These are phyloP conservation scores for Dysphania ambrosioides DNA, from an alignment of 148 eudicot species.

Conservation along the genomic window DNA sequence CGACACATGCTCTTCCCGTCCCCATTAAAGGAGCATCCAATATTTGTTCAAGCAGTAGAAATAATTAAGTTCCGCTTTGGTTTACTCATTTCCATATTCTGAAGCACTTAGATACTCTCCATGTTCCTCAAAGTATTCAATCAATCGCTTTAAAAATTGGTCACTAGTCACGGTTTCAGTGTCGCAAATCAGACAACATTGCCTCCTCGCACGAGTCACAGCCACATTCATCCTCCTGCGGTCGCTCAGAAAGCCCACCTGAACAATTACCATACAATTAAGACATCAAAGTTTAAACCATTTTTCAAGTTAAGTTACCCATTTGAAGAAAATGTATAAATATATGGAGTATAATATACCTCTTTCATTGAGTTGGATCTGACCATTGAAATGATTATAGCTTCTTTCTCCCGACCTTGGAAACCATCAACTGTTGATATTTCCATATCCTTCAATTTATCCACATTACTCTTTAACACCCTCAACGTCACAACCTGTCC, in stretches of 20 bases:
- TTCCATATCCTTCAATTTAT: slow-evolving; percentile 79
- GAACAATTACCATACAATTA: slow-evolving; percentile 17
- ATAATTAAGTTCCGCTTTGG: background rate
- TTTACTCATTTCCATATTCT: slow-evolving; percentile 55
- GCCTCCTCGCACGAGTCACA: slow-evolving; percentile 97
- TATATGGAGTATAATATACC: too few relatives aligned
- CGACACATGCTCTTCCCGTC: background rate
- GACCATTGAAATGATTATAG: slow-evolving; percentile 96
- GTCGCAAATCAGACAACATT: slow-evolving; percentile 88
- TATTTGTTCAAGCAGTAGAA: background rate
- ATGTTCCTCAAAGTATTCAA: slow-evolving; percentile 92
- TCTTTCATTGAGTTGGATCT: slow-evolving; percentile 92
- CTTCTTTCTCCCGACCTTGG: slow-evolving; percentile 97
- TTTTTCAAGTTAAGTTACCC: background rate
- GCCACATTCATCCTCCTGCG: slow-evolving; percentile 98
- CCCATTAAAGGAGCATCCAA: background rate
- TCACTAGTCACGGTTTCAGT: slow-evolving; percentile 89
- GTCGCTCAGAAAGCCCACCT: slow-evolving; percentile 96
- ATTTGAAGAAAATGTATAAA: background rate
- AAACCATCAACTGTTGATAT: slow-evolving; percentile 98
- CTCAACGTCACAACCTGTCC: slow-evolving; percentile 73
- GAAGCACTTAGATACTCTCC: slow-evolving; percentile 95
- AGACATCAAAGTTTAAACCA: slow-evolving; percentile 2
- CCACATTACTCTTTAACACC: slow-evolving; percentile 63
- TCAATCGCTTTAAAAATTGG: slow-evolving; percentile 73